phyloP scores from a whole-genome alignment of 306 rosid species.

The Castanea crenata region DNA sequence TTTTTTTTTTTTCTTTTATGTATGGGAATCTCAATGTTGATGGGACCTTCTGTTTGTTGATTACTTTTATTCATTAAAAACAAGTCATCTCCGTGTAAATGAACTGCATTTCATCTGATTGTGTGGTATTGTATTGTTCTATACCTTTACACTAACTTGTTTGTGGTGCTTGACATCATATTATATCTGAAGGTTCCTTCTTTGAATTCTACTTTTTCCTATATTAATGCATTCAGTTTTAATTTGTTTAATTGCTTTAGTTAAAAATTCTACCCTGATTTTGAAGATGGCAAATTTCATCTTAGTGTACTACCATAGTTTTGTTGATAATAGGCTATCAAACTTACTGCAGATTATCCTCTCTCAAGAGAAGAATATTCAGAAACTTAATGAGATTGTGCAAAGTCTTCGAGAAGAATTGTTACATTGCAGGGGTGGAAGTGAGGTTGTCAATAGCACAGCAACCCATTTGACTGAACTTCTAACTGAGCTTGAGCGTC shows the following conservation, averaged over 20 bases:
- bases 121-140: background rate
- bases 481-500: conserved; percentile 45
- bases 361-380: conserved; percentile 65
- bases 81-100: background rate
- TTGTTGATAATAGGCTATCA: background rate
- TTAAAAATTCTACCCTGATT: background rate
- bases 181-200: background rate
- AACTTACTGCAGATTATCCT: conserved; percentile 49
- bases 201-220: background rate
- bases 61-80: background rate
- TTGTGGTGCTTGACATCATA: background rate
- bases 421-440: conserved; percentile 45
- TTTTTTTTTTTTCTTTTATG: background rate
- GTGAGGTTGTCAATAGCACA: conserved; percentile 32
- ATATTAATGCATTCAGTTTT: background rate
- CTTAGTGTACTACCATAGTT: background rate
- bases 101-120: background rate
- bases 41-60: background rate
- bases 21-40: background rate
- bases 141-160: background rate
- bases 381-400: conserved; percentile 50
- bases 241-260: background rate
- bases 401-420: conserved; percentile 47
- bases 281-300: background rate
- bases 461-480: conserved; percentile 41